Conservation (phyloP, 139 green algal genomes). For the Bryopsis sp. region DNA sequence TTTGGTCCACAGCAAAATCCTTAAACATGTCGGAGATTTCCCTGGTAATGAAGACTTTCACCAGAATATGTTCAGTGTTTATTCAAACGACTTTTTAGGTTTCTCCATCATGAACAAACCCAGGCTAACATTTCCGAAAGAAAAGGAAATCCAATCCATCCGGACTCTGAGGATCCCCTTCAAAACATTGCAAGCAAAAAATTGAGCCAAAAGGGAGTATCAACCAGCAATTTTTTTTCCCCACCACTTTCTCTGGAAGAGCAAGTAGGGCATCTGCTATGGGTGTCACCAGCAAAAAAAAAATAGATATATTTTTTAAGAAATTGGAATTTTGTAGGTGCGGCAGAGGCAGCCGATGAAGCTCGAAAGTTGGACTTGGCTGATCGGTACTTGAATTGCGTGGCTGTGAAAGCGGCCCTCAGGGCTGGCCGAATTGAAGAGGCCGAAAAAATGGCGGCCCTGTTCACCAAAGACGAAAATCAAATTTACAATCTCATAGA, state of each 20-base stretch:
- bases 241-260: too few relatives aligned
- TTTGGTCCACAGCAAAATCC: slow-evolving; percentile 38
- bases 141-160: too few relatives aligned
- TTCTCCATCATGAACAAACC: too few relatives aligned
- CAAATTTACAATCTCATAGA: slow-evolving; percentile 79
- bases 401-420: slow-evolving; percentile 52
- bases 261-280: too few relatives aligned
- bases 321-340: slow-evolving; percentile 35
- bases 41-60: slow-evolving; percentile 17
- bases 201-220: background rate
- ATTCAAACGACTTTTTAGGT: too few relatives aligned
- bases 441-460: slow-evolving; percentile 61
- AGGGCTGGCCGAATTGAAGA: slow-evolving; percentile 39
- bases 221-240: background rate
- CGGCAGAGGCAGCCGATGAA: slow-evolving; percentile 43
- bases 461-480: slow-evolving; percentile 90
- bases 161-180: too few relatives aligned
- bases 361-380: slow-evolving; percentile 71
- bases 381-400: slow-evolving; percentile 91
- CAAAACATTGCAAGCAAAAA: too few relatives aligned
- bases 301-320: too few relatives aligned
- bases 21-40: slow-evolving; percentile 55
- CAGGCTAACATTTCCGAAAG: too few relatives aligned
- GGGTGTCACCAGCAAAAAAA: too few relatives aligned
- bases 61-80: too few relatives aligned